Evolutionary conservation across 306 rosid genomes (phyloP), one percentile per base, ranked within the genome.

Genomic region (Vigna mungo): DNA sequence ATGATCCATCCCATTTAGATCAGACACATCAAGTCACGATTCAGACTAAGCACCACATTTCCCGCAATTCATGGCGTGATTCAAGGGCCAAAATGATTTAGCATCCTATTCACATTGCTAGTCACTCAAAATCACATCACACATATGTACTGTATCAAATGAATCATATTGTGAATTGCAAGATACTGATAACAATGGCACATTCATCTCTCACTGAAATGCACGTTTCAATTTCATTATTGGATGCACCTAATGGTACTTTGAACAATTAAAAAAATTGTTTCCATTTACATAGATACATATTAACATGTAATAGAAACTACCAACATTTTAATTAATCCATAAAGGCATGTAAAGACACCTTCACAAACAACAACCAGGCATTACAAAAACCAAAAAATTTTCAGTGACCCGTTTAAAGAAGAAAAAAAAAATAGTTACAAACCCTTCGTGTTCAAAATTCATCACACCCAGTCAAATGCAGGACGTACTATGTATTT

Each of bases 171-270:
- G 36, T 56, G 8, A 56, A 23, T 56, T 7, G 9, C 0, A 21
- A 0, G 34, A 21, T 56, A 23, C 63, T 23, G 36, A 56, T 56
- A 23, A 23, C 16, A 56, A 30, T 56, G 7, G 8, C 27, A 56
- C 37, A 32, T 25, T 25, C 27, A 21, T 17, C 34, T 53, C 63
- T 72, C 63, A 78, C 44, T 39, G 46, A 32, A 15, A 74, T 49
- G 10, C 78, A 77, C 20, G 71, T 32, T 68, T 60, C 58, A 72
- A 58, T 68, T 60, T 37, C 43, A 36, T 43, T 43, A n/a, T 46
- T 15, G 68, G 27, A 60, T 55, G 32, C 72, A 70, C 59, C 30
- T 6, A 20, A 39, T 55, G 16, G 13, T 68, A 72, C 68, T 41
- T 11, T 39, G 77, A 72, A 71, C 44, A 60, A 46, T 21, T 37